A percentile compares a stretch with the other conserved stretches of the same genome.
These are phyloP conservation scores for Sporothrix variecibatus DNA, from an alignment of 2,329 filamentous ascomycete species.

Conservation along the genomic window DNA sequence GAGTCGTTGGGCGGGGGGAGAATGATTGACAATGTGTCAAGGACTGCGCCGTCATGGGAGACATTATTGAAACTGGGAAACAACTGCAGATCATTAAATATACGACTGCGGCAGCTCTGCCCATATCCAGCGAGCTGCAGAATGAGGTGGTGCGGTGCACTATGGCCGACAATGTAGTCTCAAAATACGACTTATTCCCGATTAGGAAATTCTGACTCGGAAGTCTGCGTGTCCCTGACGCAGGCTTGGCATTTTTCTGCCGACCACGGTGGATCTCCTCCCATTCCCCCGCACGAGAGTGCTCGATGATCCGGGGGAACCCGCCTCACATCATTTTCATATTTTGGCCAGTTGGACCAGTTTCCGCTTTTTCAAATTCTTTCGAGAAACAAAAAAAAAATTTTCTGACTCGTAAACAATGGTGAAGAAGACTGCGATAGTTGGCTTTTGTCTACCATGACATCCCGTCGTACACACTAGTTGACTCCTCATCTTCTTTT, in stretches of 20 bases:
- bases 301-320: neutral
- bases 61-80: neutral
- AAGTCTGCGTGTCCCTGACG: neutral
- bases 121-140: neutral
- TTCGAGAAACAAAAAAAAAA: neutral
- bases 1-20: neutral
- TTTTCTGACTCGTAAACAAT: neutral
- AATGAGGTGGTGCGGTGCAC: neutral
- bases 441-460: neutral
- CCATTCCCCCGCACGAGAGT: too few species aligned
- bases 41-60: neutral
- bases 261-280: too few species aligned
- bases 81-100: neutral
- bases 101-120: too few species aligned
- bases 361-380: too few species aligned
- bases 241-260: neutral
- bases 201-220: neutral
- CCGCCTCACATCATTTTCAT: neutral
- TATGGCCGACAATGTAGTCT: neutral
- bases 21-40: neutral
- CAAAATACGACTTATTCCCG: neutral
- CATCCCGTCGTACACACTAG: neutral
- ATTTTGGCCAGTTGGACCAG: neutral
- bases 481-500: neutral
- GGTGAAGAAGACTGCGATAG: neutral